A percentile compares a stretch with the other conserved stretches of the same genome.
phyloP scores from a whole-genome alignment of 202 grass and related monocot species.

The Setaria italica region DNA sequence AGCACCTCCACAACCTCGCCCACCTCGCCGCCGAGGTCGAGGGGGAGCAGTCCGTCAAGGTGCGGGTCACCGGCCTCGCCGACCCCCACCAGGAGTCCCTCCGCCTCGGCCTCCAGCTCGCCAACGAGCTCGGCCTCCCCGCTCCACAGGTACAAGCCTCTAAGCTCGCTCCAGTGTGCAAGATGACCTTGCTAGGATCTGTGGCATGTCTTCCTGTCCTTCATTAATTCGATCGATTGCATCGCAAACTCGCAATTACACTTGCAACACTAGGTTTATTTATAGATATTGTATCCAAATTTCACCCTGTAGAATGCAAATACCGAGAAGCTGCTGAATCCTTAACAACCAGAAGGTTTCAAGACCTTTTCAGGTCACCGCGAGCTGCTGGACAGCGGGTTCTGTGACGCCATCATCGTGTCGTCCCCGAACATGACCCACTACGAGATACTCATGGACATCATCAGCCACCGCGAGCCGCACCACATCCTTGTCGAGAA shows the following conservation, averaged over 20 bases:
- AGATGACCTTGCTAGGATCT: too few species aligned
- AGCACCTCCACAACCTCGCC: constrained; percentile 91
- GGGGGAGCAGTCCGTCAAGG: constrained; percentile 41
- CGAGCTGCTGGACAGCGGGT: constrained; percentile 78
- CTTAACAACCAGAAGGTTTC: constrained; percentile 47
- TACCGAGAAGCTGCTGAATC: neutral
- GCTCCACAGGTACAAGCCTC: constrained; percentile 42
- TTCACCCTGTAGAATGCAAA: neutral
- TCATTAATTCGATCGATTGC: neutral
- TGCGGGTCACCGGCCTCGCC: constrained; percentile 67
- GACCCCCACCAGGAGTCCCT: constrained; percentile 81
- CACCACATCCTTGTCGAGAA: constrained; percentile 98
- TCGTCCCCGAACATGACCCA: constrained; percentile 98
- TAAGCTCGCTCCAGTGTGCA: neutral
- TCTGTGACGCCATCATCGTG: constrained; percentile 77
- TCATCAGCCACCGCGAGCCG: constrained; percentile 57
- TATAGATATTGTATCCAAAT: neutral
- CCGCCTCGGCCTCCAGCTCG: constrained; percentile 63
- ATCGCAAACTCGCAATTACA: neutral
- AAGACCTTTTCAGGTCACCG: constrained; percentile 80
- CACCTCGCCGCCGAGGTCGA: constrained; percentile 55
- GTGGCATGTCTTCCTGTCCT: neutral
- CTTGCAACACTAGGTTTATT: neutral
- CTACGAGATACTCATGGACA: constrained; percentile 86
- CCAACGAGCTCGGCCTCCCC: constrained; percentile 61